A percentile compares a stretch with the other conserved stretches of the same genome.
Conservation (phyloP, 352 stramenopile genomes). For the Globisporangium orthogonon region DNA sequence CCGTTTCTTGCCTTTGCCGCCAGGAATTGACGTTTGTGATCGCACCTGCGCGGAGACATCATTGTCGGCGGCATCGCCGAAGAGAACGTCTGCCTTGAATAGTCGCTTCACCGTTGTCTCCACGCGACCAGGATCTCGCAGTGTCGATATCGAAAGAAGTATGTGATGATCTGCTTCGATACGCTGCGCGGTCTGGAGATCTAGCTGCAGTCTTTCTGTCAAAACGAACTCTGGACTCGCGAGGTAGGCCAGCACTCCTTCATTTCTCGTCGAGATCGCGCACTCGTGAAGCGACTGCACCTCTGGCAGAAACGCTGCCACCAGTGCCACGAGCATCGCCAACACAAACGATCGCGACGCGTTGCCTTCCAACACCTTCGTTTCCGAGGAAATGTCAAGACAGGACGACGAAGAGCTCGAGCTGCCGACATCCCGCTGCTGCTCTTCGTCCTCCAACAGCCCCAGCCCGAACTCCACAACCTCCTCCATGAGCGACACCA, state of each 20-base stretch:
- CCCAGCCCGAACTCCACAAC: conserved; percentile 34
- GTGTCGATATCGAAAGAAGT: conserved; percentile 41
- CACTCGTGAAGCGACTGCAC: conserved; percentile 17
- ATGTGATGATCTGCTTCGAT: conserved; percentile 45
- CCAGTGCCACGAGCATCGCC: conserved; percentile 26
- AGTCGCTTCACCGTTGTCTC: conserved; percentile 34
- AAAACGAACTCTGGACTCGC: conserved; percentile 22
- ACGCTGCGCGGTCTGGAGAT: conserved; percentile 38
- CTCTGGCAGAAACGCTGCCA: conserved; percentile 23
- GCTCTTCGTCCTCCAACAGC: conserved; percentile 38
- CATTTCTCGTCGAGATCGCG: conserved; percentile 13
- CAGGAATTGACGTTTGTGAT: not conserved
- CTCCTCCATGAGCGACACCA: conserved; percentile 47
- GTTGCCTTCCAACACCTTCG: conserved; percentile 1
- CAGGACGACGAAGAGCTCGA: not conserved
- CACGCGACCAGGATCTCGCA: conserved; percentile 36
- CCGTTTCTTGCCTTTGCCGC: conserved; percentile 18
- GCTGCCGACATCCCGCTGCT: not conserved
- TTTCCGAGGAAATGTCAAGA: not conserved
- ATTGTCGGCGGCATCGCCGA: conserved; percentile 9
- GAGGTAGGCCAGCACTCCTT: conserved; percentile 15
- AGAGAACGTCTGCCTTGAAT: conserved; percentile 42
- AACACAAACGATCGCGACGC: conserved; percentile 23
- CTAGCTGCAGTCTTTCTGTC: conserved; percentile 21
- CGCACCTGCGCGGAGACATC: not conserved